phyloP scores from a whole-genome alignment of 352 stramenopile species.

The Phytopythium vexans region DNA sequence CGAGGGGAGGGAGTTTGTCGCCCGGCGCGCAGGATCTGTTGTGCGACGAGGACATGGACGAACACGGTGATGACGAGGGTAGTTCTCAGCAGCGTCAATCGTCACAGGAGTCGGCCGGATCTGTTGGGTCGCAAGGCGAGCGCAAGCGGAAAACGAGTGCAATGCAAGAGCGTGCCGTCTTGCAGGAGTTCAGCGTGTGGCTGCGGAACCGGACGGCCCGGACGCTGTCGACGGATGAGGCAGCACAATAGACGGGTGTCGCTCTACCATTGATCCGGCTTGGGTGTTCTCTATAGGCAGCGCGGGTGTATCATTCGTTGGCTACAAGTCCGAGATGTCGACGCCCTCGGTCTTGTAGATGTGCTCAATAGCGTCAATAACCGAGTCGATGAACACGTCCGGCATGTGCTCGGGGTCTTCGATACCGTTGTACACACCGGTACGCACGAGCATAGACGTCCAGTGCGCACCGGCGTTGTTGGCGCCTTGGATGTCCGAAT shows the following conservation, averaged over 20 bases:
- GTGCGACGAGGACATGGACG: slow-evolving; percentile 68
- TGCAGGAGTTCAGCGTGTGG: slow-evolving; percentile 81
- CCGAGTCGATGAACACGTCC: slow-evolving; percentile 54
- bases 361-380: slow-evolving; percentile 76
- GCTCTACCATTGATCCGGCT: too few species aligned
- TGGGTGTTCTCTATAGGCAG: too few species aligned
- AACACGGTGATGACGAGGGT: slow-evolving; percentile 18
- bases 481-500: slow-evolving; percentile 83
- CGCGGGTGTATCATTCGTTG: too few species aligned
- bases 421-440: slow-evolving; percentile 74
- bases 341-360: slow-evolving; percentile 66
- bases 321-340: slow-evolving; percentile 27
- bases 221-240: neutral
- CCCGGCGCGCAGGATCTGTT: slow-evolving; percentile 47
- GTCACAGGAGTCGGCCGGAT: slow-evolving; percentile 2
- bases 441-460: slow-evolving; percentile 84
- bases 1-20: slow-evolving; percentile 18
- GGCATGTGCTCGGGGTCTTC: slow-evolving; percentile 59
- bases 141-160: slow-evolving; percentile 6
- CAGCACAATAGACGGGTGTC: neutral
- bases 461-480: slow-evolving; percentile 82
- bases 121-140: neutral
- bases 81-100: slow-evolving; percentile 1
- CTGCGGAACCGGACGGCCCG: slow-evolving; percentile 47
- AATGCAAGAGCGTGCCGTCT: slow-evolving; percentile 69